A percentile compares a stretch with the other conserved stretches of the same genome.
These are phyloP conservation scores for Vigna nakashimae DNA, from an alignment of 306 rosid species.

Conservation along the genomic window DNA sequence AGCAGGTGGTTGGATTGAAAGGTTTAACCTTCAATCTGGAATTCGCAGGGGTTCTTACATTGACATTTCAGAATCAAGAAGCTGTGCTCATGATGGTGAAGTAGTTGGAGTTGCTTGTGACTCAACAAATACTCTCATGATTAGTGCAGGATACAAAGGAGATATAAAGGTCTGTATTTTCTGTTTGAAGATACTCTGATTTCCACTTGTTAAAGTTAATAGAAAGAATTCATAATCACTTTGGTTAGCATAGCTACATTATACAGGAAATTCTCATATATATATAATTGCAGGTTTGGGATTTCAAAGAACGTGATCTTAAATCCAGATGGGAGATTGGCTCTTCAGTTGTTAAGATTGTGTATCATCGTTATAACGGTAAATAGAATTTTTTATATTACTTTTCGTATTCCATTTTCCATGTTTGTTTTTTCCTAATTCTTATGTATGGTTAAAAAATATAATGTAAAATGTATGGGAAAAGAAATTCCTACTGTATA, in stretches of 20 bases:
- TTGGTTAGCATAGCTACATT: constrained; percentile 27
- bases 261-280: constrained; percentile 21
- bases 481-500: constrained; percentile 20
- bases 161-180: constrained; percentile 75
- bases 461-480: constrained; percentile 8
- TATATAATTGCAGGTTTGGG: constrained; percentile 75
- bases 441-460: neutral
- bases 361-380: constrained; percentile 88
- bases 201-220: neutral
- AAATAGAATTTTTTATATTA: constrained; percentile 33
- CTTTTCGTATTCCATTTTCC: constrained; percentile 22
- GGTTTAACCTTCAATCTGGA: constrained; percentile 96
- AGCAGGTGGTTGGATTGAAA: constrained; percentile 97
- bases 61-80: constrained; percentile 62
- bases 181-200: constrained; percentile 14
- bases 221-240: neutral
- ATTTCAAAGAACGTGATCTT: constrained; percentile 75
- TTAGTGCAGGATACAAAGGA: constrained; percentile 91
- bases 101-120: constrained; percentile 97
- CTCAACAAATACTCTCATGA: constrained; percentile 86
- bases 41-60: constrained; percentile 78
- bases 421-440: constrained; percentile 21
- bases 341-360: constrained; percentile 72
- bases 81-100: constrained; percentile 84
- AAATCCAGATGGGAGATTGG: constrained; percentile 85